Evolutionary conservation across 2,329 filamentous ascomycete genomes (phyloP), one percentile per base, ranked within the genome.

Genomic region (Celoporthe dispersa): DNA sequence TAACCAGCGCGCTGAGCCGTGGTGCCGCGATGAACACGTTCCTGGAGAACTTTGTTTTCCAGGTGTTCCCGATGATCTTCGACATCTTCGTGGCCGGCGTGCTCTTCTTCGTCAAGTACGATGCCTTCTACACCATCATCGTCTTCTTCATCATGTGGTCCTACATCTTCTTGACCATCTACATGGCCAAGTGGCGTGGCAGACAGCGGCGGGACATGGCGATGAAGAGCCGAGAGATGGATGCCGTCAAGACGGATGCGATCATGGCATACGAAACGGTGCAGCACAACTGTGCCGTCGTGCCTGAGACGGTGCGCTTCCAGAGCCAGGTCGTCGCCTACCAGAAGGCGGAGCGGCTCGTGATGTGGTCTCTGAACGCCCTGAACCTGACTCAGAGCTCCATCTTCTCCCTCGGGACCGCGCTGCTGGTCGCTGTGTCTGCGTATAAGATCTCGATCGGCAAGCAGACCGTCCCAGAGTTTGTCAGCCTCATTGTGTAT

Each of bases 321-420:
- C 84, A 82, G 39, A 80, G 84, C 31, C 86, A 88, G 16, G 87
- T 90, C 0, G 78, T 81, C 65, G 84, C 84, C 72, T 90, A 85
- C 74, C 88, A 90, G 72, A 80, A 80, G 12, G 86, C 87, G 12
- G 87, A 89, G 77, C 87, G 86, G 68, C 80, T 85, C 67, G 87
- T 89, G 25, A 81, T 84, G 67, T 82, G 85, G 73, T 88, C 86
- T 2, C 76, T 89, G 67, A 88, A 88, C 73, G 79, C 85, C 8
- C 85, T 90, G 77, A 90, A 90, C 74, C 84, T 89, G 14, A 85
- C 86, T 0, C 88, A 90, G 73, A 90, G 88, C 76, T 84, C 88
- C 66, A 85, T 90, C n/a, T 90, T 90, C 74, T 88, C 87, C 75
- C 73, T 88, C 3, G 88, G 87, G 12, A 83, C 89, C 4, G 84